Base-by-base conservation (phyloP, 2,329 filamentous ascomycete genomes). In the Cercospora citrullina region DNA sequence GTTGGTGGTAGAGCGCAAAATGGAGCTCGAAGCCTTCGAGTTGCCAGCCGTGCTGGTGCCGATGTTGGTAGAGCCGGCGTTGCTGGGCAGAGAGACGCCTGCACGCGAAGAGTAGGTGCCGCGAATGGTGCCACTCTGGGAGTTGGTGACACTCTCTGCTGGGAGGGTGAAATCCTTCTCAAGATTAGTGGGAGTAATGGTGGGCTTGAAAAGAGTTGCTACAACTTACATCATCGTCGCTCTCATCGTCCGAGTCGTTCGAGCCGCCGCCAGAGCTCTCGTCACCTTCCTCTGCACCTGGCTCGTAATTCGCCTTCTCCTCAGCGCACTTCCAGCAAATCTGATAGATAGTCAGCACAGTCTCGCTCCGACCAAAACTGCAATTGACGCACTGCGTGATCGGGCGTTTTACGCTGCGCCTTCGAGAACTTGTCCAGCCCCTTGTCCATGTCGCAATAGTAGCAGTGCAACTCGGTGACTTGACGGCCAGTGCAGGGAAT, bases 381-480 rank as follows among this genome's bases (percentile, higher is more conserved):
- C 26, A 16, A 18, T 33, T 1, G 31, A 42, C 73, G 45, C 64
- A 75, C 74, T 9, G 75, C 72, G 21, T 68, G 51, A 30, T 76
- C 75, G 2, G 65, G 71, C 21, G 58, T 70, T 42, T 64, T 67
- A 23, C 74, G 70, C 68, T 76, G 74, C 14, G 66, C 55, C 69
- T 75, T 75, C 42, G 68, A 68, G 67, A 76, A 76, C 16, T 59
- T 55, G 36, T 72, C 69, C 48, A 73, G 64, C 14, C 57, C 69
- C 64, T 76, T 76, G 23, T 62, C 60, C 23, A 53, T 21, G 18
- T 72, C 69, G 64, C 75, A 77, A 30, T 66, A 55, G 67, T 63
- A 62, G 71, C 76, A 77, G 14, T 69, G 45, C 33, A 75, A 63
- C 68, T 76, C 75, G 55, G 71, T 65, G 16, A 66, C 45, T 57